phyloP scores from a whole-genome alignment of 2,329 filamentous ascomycete genomes.

The Talaromyces sp. region DNA sequence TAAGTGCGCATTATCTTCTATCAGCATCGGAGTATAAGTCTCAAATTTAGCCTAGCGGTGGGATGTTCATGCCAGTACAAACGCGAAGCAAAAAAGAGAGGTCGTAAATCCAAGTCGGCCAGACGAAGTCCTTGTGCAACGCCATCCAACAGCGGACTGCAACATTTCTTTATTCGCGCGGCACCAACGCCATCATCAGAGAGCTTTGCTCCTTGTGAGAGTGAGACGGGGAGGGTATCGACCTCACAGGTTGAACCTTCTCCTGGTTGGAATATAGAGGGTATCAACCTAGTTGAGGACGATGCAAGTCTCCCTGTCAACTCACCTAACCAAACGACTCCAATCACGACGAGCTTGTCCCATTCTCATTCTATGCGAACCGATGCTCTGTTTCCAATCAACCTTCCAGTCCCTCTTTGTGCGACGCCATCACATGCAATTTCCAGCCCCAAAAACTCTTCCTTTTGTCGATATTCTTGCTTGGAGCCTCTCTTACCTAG shows the following conservation, averaged over 20 bases:
- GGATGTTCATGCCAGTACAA: not conserved
- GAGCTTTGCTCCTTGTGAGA: not conserved
- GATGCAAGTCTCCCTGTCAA: not conserved
- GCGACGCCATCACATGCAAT: not conserved
- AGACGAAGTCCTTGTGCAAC: not conserved
- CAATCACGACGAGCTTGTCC: not conserved
- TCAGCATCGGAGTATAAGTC: not conserved
- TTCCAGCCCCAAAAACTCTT: not conserved
- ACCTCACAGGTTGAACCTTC: not conserved
- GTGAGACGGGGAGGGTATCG: not conserved
- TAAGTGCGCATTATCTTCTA: not conserved
- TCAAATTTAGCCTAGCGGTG: not conserved
- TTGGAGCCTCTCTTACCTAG: not conserved
- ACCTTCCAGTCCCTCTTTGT: not conserved
- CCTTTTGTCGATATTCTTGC: not conserved
- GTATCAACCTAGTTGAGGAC: not conserved
- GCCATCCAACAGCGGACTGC: not conserved
- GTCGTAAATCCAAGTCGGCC: not conserved
- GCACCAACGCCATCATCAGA: not conserved
- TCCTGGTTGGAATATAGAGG: not conserved
- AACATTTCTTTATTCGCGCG: not conserved
- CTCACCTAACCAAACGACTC: not conserved
- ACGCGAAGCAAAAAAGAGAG: not conserved
- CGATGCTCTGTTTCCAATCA: not conserved
- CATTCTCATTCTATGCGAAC: not conserved